Evolutionary conservation across 768 basidiomycete genomes (phyloP).

Genomic region (Rhizopogon salebrosus): DNA sequence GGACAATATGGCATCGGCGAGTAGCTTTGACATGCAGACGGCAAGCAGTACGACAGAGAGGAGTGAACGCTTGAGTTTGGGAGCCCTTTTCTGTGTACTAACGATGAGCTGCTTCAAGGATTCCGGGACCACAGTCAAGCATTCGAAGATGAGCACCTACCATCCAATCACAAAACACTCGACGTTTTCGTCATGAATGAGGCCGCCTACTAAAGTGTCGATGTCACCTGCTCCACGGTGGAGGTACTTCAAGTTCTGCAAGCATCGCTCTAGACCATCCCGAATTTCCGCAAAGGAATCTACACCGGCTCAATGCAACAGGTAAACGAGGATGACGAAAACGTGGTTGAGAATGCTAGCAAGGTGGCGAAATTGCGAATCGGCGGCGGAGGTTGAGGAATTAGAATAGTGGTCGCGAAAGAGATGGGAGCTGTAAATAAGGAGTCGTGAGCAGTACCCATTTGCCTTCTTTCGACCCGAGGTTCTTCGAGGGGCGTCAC

Average conservation of each 20-base stretch:
- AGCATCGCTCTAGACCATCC: conserved; percentile 75
- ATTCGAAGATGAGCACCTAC: conserved; percentile 93
- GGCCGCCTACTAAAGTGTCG: conserved; percentile 28
- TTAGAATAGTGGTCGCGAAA: too few relatives aligned
- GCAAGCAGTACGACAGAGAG: conserved; percentile 41
- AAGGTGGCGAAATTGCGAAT: too few relatives aligned
- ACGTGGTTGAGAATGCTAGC: too few relatives aligned
- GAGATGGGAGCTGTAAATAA: too few relatives aligned
- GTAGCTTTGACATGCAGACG: conserved; percentile 45
- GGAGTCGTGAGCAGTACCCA: not conserved
- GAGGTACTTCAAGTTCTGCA: conserved; percentile 77
- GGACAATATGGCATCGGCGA: conserved; percentile 40
- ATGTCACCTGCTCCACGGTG: conserved; percentile 40
- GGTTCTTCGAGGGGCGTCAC: not conserved
- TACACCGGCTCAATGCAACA: too few relatives aligned
- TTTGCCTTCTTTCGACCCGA: not conserved
- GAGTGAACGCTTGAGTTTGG: conserved; percentile 31
- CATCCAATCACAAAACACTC: conserved; percentile 76
- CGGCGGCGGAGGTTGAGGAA: too few relatives aligned
- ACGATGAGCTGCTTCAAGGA: conserved; percentile 61
- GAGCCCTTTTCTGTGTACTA: conserved; percentile 34
- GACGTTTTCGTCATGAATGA: conserved; percentile 45
- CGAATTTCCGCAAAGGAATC: conserved; percentile 73
- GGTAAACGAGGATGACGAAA: too few relatives aligned
- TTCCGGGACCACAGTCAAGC: conserved; percentile 84